phyloP scores from a whole-genome alignment of 2,329 filamentous ascomycete species.

The Chaetothyriales sp. region DNA sequence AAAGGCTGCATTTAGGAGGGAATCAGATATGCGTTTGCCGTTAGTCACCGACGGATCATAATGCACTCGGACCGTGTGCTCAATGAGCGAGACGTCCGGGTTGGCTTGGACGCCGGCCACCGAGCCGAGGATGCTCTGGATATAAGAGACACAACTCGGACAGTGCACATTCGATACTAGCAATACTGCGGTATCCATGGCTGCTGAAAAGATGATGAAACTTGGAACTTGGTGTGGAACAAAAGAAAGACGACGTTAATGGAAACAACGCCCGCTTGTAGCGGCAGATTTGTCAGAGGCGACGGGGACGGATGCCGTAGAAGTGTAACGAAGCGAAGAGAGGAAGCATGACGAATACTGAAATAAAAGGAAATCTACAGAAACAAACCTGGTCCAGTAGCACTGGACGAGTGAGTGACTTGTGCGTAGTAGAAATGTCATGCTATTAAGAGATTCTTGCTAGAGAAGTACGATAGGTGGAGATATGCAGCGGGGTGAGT shows the following conservation, averaged over 20 bases:
- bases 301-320: slow-evolving; percentile 1
- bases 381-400: slow-evolving; percentile 2
- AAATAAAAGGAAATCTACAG: background rate
- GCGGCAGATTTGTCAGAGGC: background rate
- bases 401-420: slow-evolving; percentile 5
- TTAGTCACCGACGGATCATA: background rate
- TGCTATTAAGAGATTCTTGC: slow-evolving; percentile 1
- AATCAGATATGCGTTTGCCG: slow-evolving; percentile 22
- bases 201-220: background rate
- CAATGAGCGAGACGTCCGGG: slow-evolving; percentile 32
- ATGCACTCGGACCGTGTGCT: slow-evolving; percentile 30
- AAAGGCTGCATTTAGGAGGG: slow-evolving; percentile 33
- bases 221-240: background rate
- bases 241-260: background rate
- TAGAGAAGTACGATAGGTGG: background rate
- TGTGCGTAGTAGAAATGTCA: slow-evolving; percentile 8
- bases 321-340: background rate
- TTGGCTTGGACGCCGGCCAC: slow-evolving; percentile 23
- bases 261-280: background rate
- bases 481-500: slow-evolving; percentile 4
- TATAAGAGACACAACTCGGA: slow-evolving; percentile 34
- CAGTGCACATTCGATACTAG: slow-evolving; percentile 38
- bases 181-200: slow-evolving; percentile 24
- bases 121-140: slow-evolving; percentile 28
- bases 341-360: background rate